Evolutionary conservation across 2,329 filamentous ascomycete genomes (phyloP), one percentile per base, ranked within the genome.

Genomic region (Colletotrichum aenigma): DNA sequence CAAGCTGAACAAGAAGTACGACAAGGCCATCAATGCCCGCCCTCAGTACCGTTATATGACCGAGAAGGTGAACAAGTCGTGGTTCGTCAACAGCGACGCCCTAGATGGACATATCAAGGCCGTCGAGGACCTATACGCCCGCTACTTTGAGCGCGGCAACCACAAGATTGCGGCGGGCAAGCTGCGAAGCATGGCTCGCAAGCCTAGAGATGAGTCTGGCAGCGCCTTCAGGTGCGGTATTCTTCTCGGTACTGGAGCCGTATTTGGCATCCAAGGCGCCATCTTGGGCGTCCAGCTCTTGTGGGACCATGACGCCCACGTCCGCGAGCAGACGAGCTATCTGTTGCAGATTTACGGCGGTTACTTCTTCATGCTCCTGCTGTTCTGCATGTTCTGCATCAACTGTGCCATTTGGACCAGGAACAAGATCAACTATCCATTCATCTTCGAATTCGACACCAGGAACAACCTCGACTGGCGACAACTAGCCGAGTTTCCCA

Each of bases 1-100:
- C 36, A 99, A 99, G 84, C 95, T 99, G 82, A 98, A 98, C 86
- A 99, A 99, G 84, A 99, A 99, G 85, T 98, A 97, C 83, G 96
- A 98, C 88, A 99, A 98, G 86, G 92, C 94, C 3, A 92, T 96
- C 72, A 92, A 96, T 79, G 93, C 95, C 55, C 91, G 94, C 13
- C 95, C 95, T 0, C 90, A 93, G 0, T 90, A 94, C 81, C 91
- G 94, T 32, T 98, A 96, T 84, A 94, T 98, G 91, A 93, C 93
- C 36, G 96, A 98, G 79, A 96, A 96, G 82, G 96, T 99, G 79
- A 96, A 95, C 86, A 93, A 94, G 77, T 91, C 96, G 2, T 95
- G 95, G 90, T 99, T 99, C 81, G 96, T 98, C 55, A 94, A 95
- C 82, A 98, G 96, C 82, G 94, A 97, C 74, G 89, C 95, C 4